Base-by-base conservation (phyloP, 306 rosid genomes). In the Gynostemma pentaphyllum region DNA sequence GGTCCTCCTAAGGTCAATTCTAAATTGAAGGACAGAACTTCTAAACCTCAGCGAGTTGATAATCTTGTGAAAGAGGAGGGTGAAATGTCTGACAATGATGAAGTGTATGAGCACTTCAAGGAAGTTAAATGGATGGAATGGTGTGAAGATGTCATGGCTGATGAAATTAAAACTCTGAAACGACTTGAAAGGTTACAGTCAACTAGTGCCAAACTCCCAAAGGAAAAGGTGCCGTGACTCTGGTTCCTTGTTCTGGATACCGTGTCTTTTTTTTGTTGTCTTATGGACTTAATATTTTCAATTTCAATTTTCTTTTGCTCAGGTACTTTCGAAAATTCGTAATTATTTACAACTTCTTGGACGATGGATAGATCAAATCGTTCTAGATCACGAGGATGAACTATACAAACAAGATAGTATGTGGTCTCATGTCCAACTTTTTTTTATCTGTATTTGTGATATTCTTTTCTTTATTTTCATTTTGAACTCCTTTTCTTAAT, bases 81-180 rank as follows among this genome's bases (percentile, higher is more conserved):
- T 73, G 99, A 94, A 80, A 94, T 94, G 97, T 94, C 99, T 0
- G 99, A 94, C 39, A 71, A 88, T 60, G 99, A 89, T 6, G 99
- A 86, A 83, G 94, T 94, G 24, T 88, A 86, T 54, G 99, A 94
- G 84, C 95, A 94, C 77, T 94, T 94, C 69, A 94, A 87, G 87
- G 97, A 94, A 67, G 97, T 89, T 63, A 94, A 94, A 75, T 89
- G 99, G 99, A 89, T 86, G 95, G 99, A 94, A 80, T 94, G 99
- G 99, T 94, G 99, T 77, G 86, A 85, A 76, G 99, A 94, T 82
- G 85, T 89, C 61, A 89, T 94, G 99, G 67, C 70, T 44, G 94
- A 74, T 10, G 89, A 89, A 80, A 89, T 79, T 65, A 89, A 78
- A 79, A 94, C 99, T 30, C 76, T 94, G 75, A 76, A 81, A 49